Conservation (phyloP, 345 rosid genomes). For the Balakata baccata region DNA sequence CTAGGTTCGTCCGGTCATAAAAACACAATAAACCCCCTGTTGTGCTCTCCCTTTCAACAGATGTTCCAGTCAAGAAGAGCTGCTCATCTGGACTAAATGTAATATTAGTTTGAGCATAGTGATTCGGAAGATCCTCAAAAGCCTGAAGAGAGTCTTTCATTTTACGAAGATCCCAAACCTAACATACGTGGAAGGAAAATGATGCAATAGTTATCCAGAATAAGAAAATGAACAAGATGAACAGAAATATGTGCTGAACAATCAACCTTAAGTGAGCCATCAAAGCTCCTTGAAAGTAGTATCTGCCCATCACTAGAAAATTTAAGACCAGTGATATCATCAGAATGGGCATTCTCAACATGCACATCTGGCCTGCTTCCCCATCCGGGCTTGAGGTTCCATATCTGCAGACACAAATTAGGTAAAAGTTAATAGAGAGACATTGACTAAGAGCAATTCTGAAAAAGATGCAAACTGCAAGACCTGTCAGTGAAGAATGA, state of each 20-base stretch:
- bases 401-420: conserved; percentile 43
- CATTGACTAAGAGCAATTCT: not conserved
- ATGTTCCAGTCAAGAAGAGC: conserved; percentile 85
- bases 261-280: conserved; percentile 79
- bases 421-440: not conserved
- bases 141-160: conserved; percentile 67
- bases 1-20: conserved; percentile 74
- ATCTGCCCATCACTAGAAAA: conserved; percentile 81
- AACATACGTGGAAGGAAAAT: conserved; percentile 14
- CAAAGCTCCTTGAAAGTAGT: conserved; percentile 83
- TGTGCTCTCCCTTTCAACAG: conserved; percentile 81
- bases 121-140: conserved; percentile 84
- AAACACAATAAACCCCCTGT: conserved; percentile 86
- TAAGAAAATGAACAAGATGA: conserved; percentile 2
- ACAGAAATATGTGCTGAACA: conserved; percentile 5
- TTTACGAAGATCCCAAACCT: conserved; percentile 97
- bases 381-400: conserved; percentile 98
- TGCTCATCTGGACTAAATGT: conserved; percentile 92
- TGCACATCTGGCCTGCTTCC: conserved; percentile 92
- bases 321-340: conserved; percentile 83
- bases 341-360: conserved; percentile 78
- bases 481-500: not conserved
- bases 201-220: conserved; percentile 14
- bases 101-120: conserved; percentile 90
- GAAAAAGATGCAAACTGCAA: conserved; percentile 6